A percentile compares a stretch with the other conserved stretches of the same genome.
Conservation (phyloP, 306 rosid species). For the Chamaecrista fasciculata region DNA sequence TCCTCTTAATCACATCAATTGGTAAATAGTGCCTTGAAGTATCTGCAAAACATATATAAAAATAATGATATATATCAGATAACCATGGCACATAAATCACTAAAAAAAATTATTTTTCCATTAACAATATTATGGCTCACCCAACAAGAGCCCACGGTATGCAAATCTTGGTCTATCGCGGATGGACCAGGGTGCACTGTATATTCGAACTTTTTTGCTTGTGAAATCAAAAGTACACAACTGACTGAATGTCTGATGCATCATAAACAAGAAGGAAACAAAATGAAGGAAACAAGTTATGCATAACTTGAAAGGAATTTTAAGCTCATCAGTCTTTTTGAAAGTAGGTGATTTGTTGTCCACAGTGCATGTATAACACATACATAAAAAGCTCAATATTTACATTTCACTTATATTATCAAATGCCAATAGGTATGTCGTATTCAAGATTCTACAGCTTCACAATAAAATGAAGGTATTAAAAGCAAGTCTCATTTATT, state of each 20-base stretch:
- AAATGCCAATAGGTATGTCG: neutral
- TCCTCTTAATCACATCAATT: conserved; percentile 68
- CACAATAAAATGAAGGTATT: neutral
- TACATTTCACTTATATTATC: conserved; percentile 13
- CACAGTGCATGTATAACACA: neutral
- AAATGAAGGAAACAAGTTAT: conserved; percentile 14
- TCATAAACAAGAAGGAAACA: conserved; percentile 25
- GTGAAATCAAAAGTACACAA: conserved; percentile 77
- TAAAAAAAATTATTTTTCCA: neutral
- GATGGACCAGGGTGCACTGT: conserved; percentile 84
- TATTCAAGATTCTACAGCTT: conserved; percentile 8
- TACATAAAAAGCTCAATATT: conserved; percentile 3
- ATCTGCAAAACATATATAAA: conserved; percentile 58
- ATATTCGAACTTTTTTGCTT: conserved; percentile 61
- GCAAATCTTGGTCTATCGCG: conserved; percentile 80
- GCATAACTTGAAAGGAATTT: conserved; percentile 11
- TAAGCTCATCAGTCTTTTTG: neutral
- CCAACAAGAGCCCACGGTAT: conserved; percentile 85
- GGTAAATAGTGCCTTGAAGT: conserved; percentile 96
- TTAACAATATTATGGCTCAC: conserved; percentile 45
- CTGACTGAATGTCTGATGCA: conserved; percentile 91
- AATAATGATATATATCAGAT: conserved; percentile 31
- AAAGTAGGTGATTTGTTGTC: conserved; percentile 2
- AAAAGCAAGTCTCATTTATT: no score
- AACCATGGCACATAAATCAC: conserved; percentile 10